Percentiles rank a stretch among this genome's conserved stretches.
Evolutionary conservation across 495 filamentous ascomycete genomes (phyloP).

Genomic region (Neurospora sp.): DNA sequence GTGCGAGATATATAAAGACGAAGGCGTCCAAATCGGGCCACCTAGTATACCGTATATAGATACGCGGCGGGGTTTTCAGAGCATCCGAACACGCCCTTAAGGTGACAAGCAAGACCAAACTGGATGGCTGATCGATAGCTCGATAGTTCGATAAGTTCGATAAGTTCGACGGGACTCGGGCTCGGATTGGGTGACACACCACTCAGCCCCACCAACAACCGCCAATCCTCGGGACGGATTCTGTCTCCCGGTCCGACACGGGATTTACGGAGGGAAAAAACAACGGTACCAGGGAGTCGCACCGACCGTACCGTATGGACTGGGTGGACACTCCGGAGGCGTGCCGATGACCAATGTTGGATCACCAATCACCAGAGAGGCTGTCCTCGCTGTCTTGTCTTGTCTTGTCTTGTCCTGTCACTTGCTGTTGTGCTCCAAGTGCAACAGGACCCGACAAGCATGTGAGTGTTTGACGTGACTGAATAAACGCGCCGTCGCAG

Average conservation of each 20-base stretch:
- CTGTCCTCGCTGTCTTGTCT: neutral
- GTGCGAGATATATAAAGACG: neutral
- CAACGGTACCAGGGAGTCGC: neutral
- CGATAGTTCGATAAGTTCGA: neutral
- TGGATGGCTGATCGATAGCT: neutral
- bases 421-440: neutral
- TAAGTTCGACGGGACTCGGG: neutral
- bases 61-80: neutral
- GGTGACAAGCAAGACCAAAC: neutral
- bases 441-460: neutral
- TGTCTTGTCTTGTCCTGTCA: neutral
- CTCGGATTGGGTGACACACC: neutral
- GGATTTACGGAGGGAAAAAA: neutral
- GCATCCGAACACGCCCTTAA: neutral
- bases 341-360: neutral
- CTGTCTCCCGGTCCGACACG: neutral
- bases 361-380: neutral
- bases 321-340: neutral
- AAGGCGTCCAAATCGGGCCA: neutral
- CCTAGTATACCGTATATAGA: neutral
- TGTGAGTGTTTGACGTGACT: neutral
- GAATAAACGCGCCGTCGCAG: neutral
- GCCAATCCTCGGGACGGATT: neutral
- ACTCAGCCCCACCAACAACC: neutral
- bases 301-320: neutral